phyloP scores from a whole-genome alignment of 768 basidiomycete species.

The Megacollybia marginata region DNA sequence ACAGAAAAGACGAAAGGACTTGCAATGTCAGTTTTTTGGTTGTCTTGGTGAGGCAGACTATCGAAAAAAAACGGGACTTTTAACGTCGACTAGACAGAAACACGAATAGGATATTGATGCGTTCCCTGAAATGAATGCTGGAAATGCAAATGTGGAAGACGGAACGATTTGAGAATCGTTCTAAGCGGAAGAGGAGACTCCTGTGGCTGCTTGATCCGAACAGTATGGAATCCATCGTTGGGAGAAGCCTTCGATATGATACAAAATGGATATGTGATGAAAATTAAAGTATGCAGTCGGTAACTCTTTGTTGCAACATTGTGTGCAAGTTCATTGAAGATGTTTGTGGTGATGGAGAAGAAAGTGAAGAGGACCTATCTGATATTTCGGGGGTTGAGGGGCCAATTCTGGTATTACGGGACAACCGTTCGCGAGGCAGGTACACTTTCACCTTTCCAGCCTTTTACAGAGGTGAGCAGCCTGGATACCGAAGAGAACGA shows the following conservation, averaged over 20 bases:
- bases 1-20: too few relatives aligned
- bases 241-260: conserved; percentile 63
- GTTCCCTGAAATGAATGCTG: not conserved
- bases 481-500: too few relatives aligned
- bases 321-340: too few relatives aligned
- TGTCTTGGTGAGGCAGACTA: too few relatives aligned
- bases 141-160: not conserved
- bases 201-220: not conserved
- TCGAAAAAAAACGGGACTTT: too few relatives aligned
- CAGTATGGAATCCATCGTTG: conserved; percentile 25
- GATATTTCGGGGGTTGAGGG: conserved; percentile 25
- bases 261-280: too few relatives aligned
- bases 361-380: conserved; percentile 7
- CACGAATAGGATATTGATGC: not conserved
- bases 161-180: not conserved
- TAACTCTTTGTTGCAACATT: too few relatives aligned
- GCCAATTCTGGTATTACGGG: conserved; percentile 31
- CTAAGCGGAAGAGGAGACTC: not conserved
- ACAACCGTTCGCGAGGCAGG: conserved; percentile 46
- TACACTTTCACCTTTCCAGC: conserved; percentile 50
- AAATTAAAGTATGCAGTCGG: too few relatives aligned
- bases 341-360: conserved; percentile 16
- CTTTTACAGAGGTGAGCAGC: too few relatives aligned
- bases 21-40: too few relatives aligned
- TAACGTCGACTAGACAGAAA: conserved; percentile 60